phyloP scores from a whole-genome alignment of 225 moss, liverwort and hornwort genomes.

The Climacium dendroides region DNA sequence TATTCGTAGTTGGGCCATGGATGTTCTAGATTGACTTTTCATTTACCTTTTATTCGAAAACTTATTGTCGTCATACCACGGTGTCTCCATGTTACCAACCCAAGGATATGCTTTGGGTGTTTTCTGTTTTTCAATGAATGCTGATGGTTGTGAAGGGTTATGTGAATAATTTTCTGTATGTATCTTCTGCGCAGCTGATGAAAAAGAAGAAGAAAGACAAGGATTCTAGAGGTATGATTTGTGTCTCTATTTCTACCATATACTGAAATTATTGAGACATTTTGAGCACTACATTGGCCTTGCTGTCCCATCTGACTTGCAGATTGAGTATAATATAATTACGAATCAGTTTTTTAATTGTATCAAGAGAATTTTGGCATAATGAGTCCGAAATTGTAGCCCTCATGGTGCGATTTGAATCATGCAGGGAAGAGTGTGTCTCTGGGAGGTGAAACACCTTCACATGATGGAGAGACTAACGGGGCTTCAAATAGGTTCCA shows the following conservation, averaged over 20 bases:
- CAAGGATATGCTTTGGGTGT: not conserved
- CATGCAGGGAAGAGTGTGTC: slow-evolving; percentile 54
- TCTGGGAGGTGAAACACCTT: slow-evolving; percentile 42
- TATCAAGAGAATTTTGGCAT: not conserved
- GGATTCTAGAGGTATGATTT: slow-evolving; percentile 55
- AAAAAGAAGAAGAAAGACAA: slow-evolving; percentile 98
- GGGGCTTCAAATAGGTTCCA: slow-evolving; percentile 53
- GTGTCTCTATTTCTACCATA: not conserved
- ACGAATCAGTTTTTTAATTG: not conserved
- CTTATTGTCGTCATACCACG: not conserved
- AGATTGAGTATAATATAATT: not conserved
- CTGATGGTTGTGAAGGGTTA: not conserved
- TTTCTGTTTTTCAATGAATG: not conserved
- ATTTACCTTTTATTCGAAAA: not conserved
- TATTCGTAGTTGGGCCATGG: not conserved
- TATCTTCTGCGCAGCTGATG: slow-evolving; percentile 40
- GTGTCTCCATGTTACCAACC: not conserved
- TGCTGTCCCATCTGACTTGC: not conserved
- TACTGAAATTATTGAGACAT: not conserved
- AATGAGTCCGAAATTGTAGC: not conserved
- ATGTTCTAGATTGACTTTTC: not conserved
- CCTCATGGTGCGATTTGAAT: not conserved
- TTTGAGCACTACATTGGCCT: not conserved
- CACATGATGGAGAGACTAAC: slow-evolving; percentile 65
- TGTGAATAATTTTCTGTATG: not conserved